Conservation (phyloP, 2,329 filamentous ascomycete genomes). For the Fusarium staphyleae region DNA sequence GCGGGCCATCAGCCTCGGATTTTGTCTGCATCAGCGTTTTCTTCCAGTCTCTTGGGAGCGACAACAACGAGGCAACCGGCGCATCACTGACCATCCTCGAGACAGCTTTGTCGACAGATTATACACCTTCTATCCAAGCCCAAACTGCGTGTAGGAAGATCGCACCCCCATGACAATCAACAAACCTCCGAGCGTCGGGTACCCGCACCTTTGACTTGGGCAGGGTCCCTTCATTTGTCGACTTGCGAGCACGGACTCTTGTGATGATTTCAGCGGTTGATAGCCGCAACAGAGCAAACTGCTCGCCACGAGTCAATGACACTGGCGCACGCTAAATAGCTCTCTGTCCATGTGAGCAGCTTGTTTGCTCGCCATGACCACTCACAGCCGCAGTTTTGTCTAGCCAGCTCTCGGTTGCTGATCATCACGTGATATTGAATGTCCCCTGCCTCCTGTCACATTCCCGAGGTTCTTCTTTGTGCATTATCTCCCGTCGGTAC, state of each 20-base stretch:
- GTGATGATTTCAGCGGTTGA: slow-evolving; percentile 25
- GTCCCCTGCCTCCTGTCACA: slow-evolving; percentile 30
- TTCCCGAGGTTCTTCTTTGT: slow-evolving; percentile 40
- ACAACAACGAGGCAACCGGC: slow-evolving; percentile 7
- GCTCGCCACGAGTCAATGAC: slow-evolving; percentile 1
- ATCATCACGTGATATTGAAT: slow-evolving; percentile 21
- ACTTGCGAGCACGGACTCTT: slow-evolving; percentile 31
- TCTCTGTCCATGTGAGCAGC: not conserved
- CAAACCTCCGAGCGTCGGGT: slow-evolving; percentile 34
- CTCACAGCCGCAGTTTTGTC: not conserved
- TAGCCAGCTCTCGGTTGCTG: not conserved
- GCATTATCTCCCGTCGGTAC: slow-evolving; percentile 39
- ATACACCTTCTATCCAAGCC: not conserved
- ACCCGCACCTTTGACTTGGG: slow-evolving; percentile 32
- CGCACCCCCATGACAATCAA: slow-evolving; percentile 14
- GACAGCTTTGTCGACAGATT: not conserved
- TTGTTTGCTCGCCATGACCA: not conserved
- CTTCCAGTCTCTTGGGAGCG: not conserved
- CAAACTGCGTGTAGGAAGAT: slow-evolving; percentile 20
- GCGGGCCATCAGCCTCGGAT: slow-evolving; percentile 21
- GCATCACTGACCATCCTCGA: not conserved
- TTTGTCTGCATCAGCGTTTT: slow-evolving; percentile 1
- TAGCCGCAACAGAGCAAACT: slow-evolving; percentile 2
- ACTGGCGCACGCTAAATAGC: not conserved
- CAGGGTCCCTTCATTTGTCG: slow-evolving; percentile 26